Evolutionary conservation across 257 asterid species (phyloP).

Genomic region (Solanum rostratum): DNA sequence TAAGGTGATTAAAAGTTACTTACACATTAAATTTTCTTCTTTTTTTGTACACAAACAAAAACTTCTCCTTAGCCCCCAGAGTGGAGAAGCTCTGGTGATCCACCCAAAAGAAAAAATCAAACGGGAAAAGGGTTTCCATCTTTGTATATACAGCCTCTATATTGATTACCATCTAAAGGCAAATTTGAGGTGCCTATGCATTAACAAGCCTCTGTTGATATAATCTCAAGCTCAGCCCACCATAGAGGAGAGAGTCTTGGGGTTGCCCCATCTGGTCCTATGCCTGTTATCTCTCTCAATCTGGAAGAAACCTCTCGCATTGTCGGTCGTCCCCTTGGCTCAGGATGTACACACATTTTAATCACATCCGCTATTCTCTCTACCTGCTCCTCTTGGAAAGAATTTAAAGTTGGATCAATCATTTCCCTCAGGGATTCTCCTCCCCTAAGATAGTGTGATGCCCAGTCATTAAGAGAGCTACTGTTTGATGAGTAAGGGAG

Average conservation of each 20-base stretch:
- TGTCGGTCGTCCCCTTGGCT: slow-evolving; percentile 31
- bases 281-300: slow-evolving; percentile 57
- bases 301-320: slow-evolving; percentile 41
- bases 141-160: slow-evolving; percentile 3
- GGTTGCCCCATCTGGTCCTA: slow-evolving; percentile 57
- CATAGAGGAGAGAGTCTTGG: slow-evolving; percentile 69
- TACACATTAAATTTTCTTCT: background rate
- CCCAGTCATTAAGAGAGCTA: slow-evolving; percentile 45
- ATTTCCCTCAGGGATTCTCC: slow-evolving; percentile 18
- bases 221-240: slow-evolving; percentile 94
- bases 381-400: slow-evolving; percentile 36
- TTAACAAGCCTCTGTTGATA: slow-evolving; percentile 21
- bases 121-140: background rate
- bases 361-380: slow-evolving; percentile 38
- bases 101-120: background rate
- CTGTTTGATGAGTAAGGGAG: slow-evolving; percentile 53
- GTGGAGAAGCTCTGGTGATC: background rate
- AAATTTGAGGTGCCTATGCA: background rate
- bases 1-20: background rate
- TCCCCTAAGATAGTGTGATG: slow-evolving; percentile 47
- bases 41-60: background rate
- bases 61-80: background rate
- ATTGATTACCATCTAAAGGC: background rate
- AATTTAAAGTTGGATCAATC: slow-evolving; percentile 54
- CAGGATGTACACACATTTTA: slow-evolving; percentile 37